Percentiles rank a stretch among this genome's conserved stretches.
Conservation (phyloP, 75 land plant genomes). For the Cupressus sempervirens region DNA sequence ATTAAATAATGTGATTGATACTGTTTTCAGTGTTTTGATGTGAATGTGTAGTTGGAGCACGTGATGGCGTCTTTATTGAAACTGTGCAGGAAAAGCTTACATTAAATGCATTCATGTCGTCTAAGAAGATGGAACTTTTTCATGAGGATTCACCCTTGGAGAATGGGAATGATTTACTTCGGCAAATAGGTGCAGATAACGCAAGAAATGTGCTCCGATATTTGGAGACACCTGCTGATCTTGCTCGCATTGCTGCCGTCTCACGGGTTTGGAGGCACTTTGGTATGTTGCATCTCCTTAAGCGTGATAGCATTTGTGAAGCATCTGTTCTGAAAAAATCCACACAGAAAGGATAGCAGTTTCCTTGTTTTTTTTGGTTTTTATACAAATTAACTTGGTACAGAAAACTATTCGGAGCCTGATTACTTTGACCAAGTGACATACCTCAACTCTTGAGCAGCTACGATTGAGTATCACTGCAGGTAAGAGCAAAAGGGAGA, state of each 20-base stretch:
- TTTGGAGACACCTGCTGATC: slow-evolving; percentile 21
- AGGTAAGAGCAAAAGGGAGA: background rate
- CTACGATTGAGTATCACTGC: background rate
- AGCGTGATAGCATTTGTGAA: background rate
- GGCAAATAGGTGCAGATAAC: slow-evolving; percentile 19
- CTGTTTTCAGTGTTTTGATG: background rate
- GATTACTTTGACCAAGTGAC: background rate
- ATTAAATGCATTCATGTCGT: background rate
- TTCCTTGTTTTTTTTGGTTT: background rate
- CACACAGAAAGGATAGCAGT: background rate
- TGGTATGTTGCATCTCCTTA: slow-evolving; percentile 11
- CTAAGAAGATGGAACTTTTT: slow-evolving; percentile 13
- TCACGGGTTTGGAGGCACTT: slow-evolving; percentile 26
- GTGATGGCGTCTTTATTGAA: background rate
- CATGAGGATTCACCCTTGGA: slow-evolving; percentile 11
- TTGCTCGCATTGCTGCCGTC: slow-evolving; percentile 18
- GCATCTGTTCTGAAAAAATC: background rate
- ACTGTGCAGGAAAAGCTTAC: background rate
- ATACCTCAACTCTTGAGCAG: background rate
- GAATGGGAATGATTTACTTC: slow-evolving; percentile 17
- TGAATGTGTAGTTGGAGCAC: background rate
- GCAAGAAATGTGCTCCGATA: slow-evolving; percentile 25
- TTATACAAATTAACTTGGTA: background rate
- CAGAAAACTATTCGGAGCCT: background rate
- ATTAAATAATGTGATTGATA: background rate